Conservation (phyloP, 2,329 filamentous ascomycete genomes). For the Chrysoporthe austroafricana region DNA sequence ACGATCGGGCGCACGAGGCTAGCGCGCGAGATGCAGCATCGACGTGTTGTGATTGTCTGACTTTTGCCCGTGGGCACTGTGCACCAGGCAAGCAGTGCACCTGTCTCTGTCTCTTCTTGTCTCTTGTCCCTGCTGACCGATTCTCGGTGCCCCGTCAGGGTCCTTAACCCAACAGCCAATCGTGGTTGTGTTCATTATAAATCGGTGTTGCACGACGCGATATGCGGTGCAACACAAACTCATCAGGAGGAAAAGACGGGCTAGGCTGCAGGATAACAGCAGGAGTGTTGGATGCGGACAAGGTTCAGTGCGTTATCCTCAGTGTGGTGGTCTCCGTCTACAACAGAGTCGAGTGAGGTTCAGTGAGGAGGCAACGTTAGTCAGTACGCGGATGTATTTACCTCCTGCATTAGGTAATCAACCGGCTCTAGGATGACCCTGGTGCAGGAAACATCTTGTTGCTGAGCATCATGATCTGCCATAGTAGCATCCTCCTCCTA, state of each 20-base stretch:
- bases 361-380: neutral
- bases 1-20: constrained; percentile 12
- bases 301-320: neutral
- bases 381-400: neutral
- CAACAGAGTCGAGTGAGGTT: neutral
- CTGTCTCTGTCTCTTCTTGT: neutral
- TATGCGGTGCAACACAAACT: constrained; percentile 27
- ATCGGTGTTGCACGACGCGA: constrained; percentile 24
- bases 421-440: neutral
- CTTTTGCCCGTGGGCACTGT: constrained; percentile 4
- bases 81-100: constrained; percentile 3
- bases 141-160: neutral
- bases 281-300: neutral
- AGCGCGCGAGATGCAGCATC: constrained; percentile 26
- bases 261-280: neutral
- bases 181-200: constrained; percentile 16
- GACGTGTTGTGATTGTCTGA: constrained; percentile 20
- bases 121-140: constrained; percentile 12
- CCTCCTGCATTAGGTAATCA: neutral
- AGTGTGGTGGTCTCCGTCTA: neutral
- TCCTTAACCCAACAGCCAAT: constrained; percentile 14
- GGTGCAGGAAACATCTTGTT: neutral
- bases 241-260: constrained; percentile 8
- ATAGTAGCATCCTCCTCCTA: neutral
- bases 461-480: neutral